phyloP scores from a whole-genome alignment of 106 monocot species.

The Agapanthus africanus region DNA sequence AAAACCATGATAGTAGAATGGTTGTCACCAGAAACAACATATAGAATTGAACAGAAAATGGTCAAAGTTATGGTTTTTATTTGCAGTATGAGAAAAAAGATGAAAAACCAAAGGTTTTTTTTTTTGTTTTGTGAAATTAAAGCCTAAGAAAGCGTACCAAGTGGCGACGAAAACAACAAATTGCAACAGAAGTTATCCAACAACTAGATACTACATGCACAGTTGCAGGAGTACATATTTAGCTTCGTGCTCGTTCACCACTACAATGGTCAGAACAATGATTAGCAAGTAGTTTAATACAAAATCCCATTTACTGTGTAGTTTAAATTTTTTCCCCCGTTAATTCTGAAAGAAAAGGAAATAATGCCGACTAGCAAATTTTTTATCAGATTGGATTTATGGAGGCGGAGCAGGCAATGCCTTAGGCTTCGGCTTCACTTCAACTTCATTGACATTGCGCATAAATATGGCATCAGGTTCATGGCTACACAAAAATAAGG shows the following conservation, averaged over 20 bases:
- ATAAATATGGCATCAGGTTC: constrained; percentile 86
- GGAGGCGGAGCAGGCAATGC: constrained; percentile 46
- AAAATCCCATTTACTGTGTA: background rate
- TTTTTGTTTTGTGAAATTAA: too few relatives aligned
- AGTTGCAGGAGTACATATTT: background rate
- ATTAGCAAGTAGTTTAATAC: background rate
- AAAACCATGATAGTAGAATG: too few relatives aligned
- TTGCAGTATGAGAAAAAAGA: too few relatives aligned
- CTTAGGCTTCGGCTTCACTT: constrained; percentile 97
- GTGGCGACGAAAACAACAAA: background rate
- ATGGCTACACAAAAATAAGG: constrained; percentile 32
- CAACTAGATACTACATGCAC: background rate
- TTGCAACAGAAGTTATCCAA: background rate
- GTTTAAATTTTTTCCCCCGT: background rate
- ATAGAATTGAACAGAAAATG: too few relatives aligned
- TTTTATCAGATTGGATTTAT: background rate
- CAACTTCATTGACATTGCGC: constrained; percentile 73
- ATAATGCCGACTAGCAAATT: background rate
- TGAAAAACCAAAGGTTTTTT: too few relatives aligned
- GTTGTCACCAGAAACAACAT: too few relatives aligned
- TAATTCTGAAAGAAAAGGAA: background rate
- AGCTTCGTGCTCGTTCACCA: background rate
- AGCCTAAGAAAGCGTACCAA: too few relatives aligned
- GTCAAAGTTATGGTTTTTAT: too few relatives aligned
- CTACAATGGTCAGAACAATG: background rate